Evolutionary conservation across 441 rosid species (phyloP), one percentile per base, ranked within the genome.

Genomic region (Gossypium lobatum): DNA sequence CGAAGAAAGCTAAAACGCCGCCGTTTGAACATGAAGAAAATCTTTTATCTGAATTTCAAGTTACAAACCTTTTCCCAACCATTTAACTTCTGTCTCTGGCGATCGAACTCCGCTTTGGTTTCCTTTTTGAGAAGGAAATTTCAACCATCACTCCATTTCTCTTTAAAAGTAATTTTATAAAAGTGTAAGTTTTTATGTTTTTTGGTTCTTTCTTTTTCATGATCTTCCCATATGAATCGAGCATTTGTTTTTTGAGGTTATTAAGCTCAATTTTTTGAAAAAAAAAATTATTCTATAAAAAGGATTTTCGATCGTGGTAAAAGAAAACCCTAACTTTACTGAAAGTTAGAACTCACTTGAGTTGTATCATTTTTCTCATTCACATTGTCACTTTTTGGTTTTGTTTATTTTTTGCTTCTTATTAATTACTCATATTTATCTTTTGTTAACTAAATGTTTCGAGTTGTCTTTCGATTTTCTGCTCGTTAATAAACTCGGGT

Each of bases 111-210:
- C 9, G 20, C 45, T 26, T 16, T 23, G 17, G 25, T 66, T 46
- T 14, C 71, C 58, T 6, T 46, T 66, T 25, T 46, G 21, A 23
- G 58, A 13, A 46, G 21, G 58, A 46, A 48, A 25, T 14, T 66
- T 66, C 42, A 48, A 17, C 14, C 71, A 67, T 67, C 2, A 23
- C 50, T 70, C 28, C 73, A 53, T 31, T 54, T 28, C 16, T 68
- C 25, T 28, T n/a, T 31, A 2, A 54, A 53, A 70, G 11, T 16
- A 21, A 13, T 0, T 2, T 13, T 28, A 50, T 16, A 37, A 23
- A 45, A 6, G 13, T 3, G 72, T 53, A 53, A 69, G 72, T 17
- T 26, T 70, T 70, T 6, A 20, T 7, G 2, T 20, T 21, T 5
- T 48, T n/a, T 3, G 6, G 4, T 13, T 26, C 21, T 6, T 20